Percentiles rank a stretch among this genome's conserved stretches.
phyloP scores from a whole-genome alignment of 2,329 filamentous ascomycete genomes.

The Fonsecaea multimorphosa region DNA sequence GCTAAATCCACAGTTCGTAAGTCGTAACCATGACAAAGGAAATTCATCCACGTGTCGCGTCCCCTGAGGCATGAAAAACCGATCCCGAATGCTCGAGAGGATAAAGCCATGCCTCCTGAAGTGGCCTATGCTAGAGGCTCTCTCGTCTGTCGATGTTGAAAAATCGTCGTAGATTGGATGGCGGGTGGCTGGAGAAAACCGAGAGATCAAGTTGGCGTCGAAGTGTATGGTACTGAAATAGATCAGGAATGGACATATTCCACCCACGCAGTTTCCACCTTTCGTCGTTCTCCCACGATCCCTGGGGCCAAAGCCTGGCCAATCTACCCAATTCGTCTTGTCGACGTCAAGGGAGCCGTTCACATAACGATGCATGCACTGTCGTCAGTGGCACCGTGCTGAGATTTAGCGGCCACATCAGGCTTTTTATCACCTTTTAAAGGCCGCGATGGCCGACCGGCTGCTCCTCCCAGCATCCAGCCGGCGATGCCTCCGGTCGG shows the following conservation, averaged over 20 bases:
- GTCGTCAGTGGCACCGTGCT: slow-evolving; percentile 41
- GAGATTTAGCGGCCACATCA: slow-evolving; percentile 45
- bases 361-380: slow-evolving; percentile 44
- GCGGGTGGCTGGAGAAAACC: slow-evolving; percentile 22
- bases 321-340: slow-evolving; percentile 21
- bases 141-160: slow-evolving; percentile 26
- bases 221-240: slow-evolving; percentile 26
- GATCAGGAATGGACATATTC: slow-evolving; percentile 29
- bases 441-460: slow-evolving; percentile 41
- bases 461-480: slow-evolving; percentile 52
- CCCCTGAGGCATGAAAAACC: slow-evolving; percentile 50
- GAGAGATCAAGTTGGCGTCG: slow-evolving; percentile 28
- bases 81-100: slow-evolving; percentile 49
- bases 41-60: slow-evolving; percentile 29
- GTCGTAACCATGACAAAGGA: slow-evolving; percentile 32
- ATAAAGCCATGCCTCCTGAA: slow-evolving; percentile 54
- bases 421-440: slow-evolving; percentile 57
- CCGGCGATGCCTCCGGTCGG: slow-evolving; percentile 46
- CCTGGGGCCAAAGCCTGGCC: slow-evolving; percentile 22
- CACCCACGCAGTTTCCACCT: slow-evolving; percentile 33
- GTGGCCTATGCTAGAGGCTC: slow-evolving; percentile 39
- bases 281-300: slow-evolving; percentile 16
- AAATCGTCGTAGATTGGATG: slow-evolving; percentile 28
- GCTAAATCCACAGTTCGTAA: slow-evolving; percentile 34
- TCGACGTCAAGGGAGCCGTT: slow-evolving; percentile 31